phyloP scores from a whole-genome alignment of 306 rosid species.

The Albizia julibrissin region DNA sequence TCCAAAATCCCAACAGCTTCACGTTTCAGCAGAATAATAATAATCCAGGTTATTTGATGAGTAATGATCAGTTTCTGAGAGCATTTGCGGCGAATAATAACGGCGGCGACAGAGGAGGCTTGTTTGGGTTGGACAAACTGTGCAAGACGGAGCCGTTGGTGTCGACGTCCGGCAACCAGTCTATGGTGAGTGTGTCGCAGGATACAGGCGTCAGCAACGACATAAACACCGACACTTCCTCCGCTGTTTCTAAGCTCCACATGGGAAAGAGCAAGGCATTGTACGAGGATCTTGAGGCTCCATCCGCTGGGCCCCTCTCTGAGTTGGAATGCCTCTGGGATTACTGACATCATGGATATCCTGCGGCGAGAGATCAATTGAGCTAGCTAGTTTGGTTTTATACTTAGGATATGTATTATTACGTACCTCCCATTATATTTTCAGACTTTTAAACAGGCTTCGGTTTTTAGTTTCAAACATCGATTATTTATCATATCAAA shows the following conservation, averaged over 20 bases:
- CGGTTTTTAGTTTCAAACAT: neutral
- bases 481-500: slow-evolving; percentile 29
- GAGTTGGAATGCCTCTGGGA: slow-evolving; percentile 69
- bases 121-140: slow-evolving; percentile 28
- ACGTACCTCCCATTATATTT: slow-evolving; percentile 9
- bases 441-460: neutral
- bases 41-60: neutral
- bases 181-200: slow-evolving; percentile 57
- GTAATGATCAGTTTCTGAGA: neutral
- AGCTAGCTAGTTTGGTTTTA: neutral
- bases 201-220: slow-evolving; percentile 71
- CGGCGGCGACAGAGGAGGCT: neutral
- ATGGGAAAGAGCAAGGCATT: slow-evolving; percentile 38
- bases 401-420: slow-evolving; percentile 21
- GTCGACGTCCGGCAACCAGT: slow-evolving; percentile 58
- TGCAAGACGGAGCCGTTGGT: slow-evolving; percentile 66
- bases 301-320: slow-evolving; percentile 48
- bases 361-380: neutral
- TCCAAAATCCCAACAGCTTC: slow-evolving; percentile 33
- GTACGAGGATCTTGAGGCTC: slow-evolving; percentile 48
- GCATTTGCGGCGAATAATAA: slow-evolving; percentile 6
- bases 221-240: slow-evolving; percentile 63
- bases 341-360: slow-evolving; percentile 28
- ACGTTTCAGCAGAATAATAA: neutral
- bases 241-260: slow-evolving; percentile 57